Evolutionary conservation across 2,329 filamentous ascomycete genomes (phyloP).

Genomic region (Cladosporium sp.): DNA sequence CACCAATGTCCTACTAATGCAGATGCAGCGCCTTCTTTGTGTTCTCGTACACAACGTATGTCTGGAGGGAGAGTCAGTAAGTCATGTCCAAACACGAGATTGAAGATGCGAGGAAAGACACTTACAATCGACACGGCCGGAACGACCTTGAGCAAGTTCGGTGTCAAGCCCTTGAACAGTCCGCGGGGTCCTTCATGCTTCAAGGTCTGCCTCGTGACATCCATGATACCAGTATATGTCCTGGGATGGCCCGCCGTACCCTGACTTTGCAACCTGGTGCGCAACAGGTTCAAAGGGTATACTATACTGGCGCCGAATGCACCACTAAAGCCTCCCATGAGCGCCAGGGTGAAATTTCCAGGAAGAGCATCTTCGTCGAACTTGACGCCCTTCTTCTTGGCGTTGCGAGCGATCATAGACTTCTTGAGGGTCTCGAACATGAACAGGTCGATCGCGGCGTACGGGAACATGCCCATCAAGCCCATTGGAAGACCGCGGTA

Average conservation of each 20-base stretch:
- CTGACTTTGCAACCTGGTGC: constrained; percentile 59
- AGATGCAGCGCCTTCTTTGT: constrained; percentile 62
- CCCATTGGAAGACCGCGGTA: constrained; percentile 94
- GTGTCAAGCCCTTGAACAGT: constrained; percentile 89
- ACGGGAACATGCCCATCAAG: constrained; percentile 93
- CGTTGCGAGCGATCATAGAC: constrained; percentile 62
- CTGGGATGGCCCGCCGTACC: constrained; percentile 55
- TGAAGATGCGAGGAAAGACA: not conserved
- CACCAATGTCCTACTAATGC: constrained; percentile 11
- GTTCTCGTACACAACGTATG: constrained; percentile 89
- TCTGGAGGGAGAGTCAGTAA: constrained; percentile 17
- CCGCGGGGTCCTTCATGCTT: constrained; percentile 76
- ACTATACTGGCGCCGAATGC: constrained; percentile 90
- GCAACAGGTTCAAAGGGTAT: constrained; percentile 88
- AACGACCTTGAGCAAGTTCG: constrained; percentile 92
- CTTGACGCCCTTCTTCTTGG: constrained; percentile 61
- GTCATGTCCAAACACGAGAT: too few relatives aligned
- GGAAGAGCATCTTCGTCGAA: constrained; percentile 75
- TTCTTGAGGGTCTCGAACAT: constrained; percentile 92
- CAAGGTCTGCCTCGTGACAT: constrained; percentile 79
- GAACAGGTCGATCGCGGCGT: constrained; percentile 91
- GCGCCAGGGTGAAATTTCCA: constrained; percentile 75
- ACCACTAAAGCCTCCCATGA: constrained; percentile 85
- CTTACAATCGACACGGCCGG: constrained; percentile 78
- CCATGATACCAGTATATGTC: constrained; percentile 84